Percentiles rank a stretch among this genome's conserved stretches.
These are phyloP conservation scores for Brasenia schreberi DNA, from an alignment of 164 flowering plant species.

Conservation along the genomic window DNA sequence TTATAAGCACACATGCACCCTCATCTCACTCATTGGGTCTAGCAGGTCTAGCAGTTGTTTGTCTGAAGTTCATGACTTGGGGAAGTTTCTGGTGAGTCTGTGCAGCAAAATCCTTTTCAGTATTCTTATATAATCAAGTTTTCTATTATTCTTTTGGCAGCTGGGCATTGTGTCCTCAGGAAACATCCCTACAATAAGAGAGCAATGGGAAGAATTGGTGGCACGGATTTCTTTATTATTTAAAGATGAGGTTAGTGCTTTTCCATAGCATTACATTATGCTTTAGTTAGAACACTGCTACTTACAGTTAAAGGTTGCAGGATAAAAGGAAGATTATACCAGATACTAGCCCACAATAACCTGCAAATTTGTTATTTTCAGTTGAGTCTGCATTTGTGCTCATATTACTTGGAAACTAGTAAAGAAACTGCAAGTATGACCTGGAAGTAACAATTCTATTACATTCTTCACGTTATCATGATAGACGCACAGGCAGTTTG, in stretches of 20 bases:
- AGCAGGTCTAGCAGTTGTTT: no score
- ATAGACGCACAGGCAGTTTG: no score
- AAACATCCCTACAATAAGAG: constrained; percentile 22
- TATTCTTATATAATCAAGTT: not conserved
- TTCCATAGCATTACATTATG: not conserved
- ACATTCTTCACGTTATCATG: no score
- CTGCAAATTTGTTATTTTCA: not conserved
- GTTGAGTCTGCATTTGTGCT: not conserved
- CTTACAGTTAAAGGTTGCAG: no score
- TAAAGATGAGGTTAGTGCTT: constrained; percentile 50
- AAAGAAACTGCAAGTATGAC: not conserved
- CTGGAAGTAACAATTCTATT: not conserved
- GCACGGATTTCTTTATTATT: constrained; percentile 53
- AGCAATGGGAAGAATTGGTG: constrained; percentile 48
- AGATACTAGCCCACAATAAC: not conserved
- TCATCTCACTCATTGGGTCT: no score
- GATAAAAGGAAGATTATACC: no score
- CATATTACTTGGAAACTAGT: not conserved
- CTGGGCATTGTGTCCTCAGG: constrained; percentile 38
- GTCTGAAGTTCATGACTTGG: no score
- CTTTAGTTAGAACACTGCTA: not conserved
- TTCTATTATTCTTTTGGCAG: constrained; percentile 31
- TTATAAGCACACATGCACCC: no score
- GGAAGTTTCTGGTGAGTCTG: no score
- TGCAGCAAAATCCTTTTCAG: not conserved